Evolutionary conservation across 345 rosid species (phyloP), one percentile per base, ranked within the genome.

Genomic region (Pelargonium nanum): DNA sequence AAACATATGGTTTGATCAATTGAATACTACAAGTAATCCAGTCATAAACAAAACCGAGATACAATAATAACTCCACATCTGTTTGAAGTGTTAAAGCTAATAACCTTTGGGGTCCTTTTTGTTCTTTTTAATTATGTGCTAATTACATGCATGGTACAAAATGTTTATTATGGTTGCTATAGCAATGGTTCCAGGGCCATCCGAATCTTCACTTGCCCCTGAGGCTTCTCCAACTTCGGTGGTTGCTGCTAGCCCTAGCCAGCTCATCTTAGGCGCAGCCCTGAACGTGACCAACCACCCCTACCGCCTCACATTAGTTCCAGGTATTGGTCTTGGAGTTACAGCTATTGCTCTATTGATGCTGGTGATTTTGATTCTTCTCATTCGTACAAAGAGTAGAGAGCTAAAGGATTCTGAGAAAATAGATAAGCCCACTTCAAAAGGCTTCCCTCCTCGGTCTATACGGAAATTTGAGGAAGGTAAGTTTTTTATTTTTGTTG

Each of bases 241-340:
- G 63, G 26, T 71, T 59, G 93, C 93, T 69, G 84, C 69, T 70
- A 72, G 96, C 77, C 98, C 98, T 40, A 76, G 78, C 63, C 81
- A 81, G 70, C 62, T 74, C 61, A 17, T 74, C 40, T 58, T 77
- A 34, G 86, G 80, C 21, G 56, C 70, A 56, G 75, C 78, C 44
- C 56, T 61, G 51, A 77, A 71, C 19, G 77, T 51, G 67, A 75
- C 65, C 59, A 88, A 81, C 76, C 91, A 55, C 60, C 25, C 72
- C 26, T 87, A 70, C 73, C 97, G 71, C 74, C 77, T 93, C 72
- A 83, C 85, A 4, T 55, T 79, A 60, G 67, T 85, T 76, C 96
- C 83, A 19, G 66, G 65, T 30, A 64, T 87, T 64, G 99, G 97
- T 60, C 79, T 89, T 57, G 88, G 79, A 51, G 81, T 92, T 58